These are phyloP conservation scores for Leishmania amazonensis DNA, from an alignment of 208 protist genomes.

Conservation along the genomic window DNA sequence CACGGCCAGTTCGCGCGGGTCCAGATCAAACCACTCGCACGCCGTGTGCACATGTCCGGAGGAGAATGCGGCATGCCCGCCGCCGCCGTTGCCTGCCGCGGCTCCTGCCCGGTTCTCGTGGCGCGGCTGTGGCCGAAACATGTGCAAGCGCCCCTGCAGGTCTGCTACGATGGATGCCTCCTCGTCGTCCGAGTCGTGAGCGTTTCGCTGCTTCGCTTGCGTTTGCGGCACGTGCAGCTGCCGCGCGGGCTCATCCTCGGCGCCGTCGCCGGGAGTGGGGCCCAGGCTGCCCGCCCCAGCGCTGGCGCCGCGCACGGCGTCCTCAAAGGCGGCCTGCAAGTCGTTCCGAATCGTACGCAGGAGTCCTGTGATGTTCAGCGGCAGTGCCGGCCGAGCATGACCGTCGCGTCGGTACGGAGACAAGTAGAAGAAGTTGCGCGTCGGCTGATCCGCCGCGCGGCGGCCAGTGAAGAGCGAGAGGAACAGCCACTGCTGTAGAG, in stretches of 20 bases:
- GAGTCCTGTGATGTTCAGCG: slow-evolving; percentile 20
- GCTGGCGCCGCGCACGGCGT: slow-evolving; percentile 19
- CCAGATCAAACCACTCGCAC: slow-evolving; percentile 18
- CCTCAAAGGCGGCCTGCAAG: slow-evolving; percentile 21
- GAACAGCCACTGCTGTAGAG: slow-evolving; percentile 34
- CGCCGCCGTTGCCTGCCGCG: background rate
- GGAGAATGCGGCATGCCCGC: background rate
- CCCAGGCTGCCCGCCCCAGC: background rate
- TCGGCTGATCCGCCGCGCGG: slow-evolving; percentile 14
- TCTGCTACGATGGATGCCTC: background rate
- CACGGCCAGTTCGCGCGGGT: slow-evolving; percentile 13
- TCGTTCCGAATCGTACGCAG: slow-evolving; percentile 17
- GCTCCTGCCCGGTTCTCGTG: background rate
- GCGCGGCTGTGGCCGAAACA: background rate
- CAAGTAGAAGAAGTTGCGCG: slow-evolving; percentile 26
- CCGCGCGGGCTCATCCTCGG: background rate
- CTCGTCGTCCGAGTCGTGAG: background rate
- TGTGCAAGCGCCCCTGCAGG: slow-evolving; percentile 2
- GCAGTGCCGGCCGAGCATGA: slow-evolving; percentile 19
- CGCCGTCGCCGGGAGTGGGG: slow-evolving; percentile 1
- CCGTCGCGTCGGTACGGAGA: slow-evolving; percentile 28
- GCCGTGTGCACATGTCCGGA: background rate
- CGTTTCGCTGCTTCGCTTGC: slow-evolving; percentile 1
- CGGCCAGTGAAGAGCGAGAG: slow-evolving; percentile 33
- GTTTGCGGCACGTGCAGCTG: background rate